Evolutionary conservation across 2,329 filamentous ascomycete genomes (phyloP).

Genomic region (Apiospora hydei): DNA sequence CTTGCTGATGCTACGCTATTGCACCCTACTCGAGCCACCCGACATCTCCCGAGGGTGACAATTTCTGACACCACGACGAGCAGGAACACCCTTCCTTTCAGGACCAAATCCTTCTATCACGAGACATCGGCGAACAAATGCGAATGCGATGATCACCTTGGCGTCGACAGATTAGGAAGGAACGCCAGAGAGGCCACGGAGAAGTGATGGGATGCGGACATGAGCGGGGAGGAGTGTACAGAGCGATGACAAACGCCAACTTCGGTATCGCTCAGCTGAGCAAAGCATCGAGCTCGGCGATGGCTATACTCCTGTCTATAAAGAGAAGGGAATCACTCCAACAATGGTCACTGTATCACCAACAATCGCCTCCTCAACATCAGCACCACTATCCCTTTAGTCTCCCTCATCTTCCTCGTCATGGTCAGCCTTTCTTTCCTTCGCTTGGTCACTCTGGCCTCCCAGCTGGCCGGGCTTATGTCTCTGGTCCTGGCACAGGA

Average conservation of each 20-base stretch:
- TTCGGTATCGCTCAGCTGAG: neutral
- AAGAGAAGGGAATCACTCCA: neutral
- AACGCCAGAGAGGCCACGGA: neutral
- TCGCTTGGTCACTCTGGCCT: constrained; percentile 30
- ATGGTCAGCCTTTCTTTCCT: constrained; percentile 30
- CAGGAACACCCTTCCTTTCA: neutral
- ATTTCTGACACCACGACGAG: neutral
- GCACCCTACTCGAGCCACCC: neutral
- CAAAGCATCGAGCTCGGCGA: neutral
- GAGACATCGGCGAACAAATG: neutral
- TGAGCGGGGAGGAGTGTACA: neutral
- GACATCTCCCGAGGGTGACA: neutral
- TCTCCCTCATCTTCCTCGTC: neutral
- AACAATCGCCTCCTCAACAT: neutral
- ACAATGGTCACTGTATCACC: neutral
- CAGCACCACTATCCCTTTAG: neutral
- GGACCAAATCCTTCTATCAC: neutral
- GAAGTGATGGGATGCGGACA: neutral
- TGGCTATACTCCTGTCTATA: neutral
- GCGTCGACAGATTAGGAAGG: neutral
- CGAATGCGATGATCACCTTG: neutral
- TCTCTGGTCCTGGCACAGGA: constrained; percentile 31
- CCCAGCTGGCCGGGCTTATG: constrained; percentile 31
- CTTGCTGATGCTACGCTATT: neutral
- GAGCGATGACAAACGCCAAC: neutral